Conservation (phyloP, 306 rosid genomes). For the Malus sieversii region DNA sequence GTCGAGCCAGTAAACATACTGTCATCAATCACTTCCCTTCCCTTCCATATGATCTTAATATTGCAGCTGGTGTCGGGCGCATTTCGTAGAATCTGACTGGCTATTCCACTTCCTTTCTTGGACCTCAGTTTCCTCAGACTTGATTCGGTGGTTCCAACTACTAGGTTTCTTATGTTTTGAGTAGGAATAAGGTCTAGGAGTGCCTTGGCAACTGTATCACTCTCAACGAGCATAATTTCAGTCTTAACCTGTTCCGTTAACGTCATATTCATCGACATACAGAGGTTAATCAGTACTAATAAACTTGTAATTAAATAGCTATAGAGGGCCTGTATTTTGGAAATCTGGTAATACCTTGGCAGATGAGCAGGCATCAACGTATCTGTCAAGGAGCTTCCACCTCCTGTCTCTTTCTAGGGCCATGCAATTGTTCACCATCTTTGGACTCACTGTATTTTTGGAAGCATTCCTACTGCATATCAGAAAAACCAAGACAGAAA, state of each 20-base stretch:
- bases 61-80: slow-evolving; percentile 34
- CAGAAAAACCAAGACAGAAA: neutral
- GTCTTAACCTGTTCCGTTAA: slow-evolving; percentile 49
- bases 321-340: neutral
- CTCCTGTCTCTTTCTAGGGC: slow-evolving; percentile 45
- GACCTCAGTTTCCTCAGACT: slow-evolving; percentile 48
- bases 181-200: slow-evolving; percentile 47
- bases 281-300: neutral
- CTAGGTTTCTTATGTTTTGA: slow-evolving; percentile 49
- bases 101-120: slow-evolving; percentile 45
- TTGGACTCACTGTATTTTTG: slow-evolving; percentile 49
- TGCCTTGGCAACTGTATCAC: slow-evolving; percentile 55
- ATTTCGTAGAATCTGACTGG: slow-evolving; percentile 53
- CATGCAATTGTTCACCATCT: slow-evolving; percentile 33
- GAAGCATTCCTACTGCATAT: slow-evolving; percentile 52
- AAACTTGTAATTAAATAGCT: neutral
- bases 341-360: slow-evolving; percentile 29
- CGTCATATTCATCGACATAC: neutral
- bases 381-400: slow-evolving; percentile 41
- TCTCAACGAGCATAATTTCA: slow-evolving; percentile 60
- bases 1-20: neutral
- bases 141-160: slow-evolving; percentile 59
- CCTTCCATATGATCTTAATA: slow-evolving; percentile 56
- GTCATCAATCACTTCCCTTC: slow-evolving; percentile 44
- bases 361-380: slow-evolving; percentile 43